These are phyloP conservation scores for Volvariella surrecta DNA, from an alignment of 1,284 basidiomycete species.

Conservation along the genomic window DNA sequence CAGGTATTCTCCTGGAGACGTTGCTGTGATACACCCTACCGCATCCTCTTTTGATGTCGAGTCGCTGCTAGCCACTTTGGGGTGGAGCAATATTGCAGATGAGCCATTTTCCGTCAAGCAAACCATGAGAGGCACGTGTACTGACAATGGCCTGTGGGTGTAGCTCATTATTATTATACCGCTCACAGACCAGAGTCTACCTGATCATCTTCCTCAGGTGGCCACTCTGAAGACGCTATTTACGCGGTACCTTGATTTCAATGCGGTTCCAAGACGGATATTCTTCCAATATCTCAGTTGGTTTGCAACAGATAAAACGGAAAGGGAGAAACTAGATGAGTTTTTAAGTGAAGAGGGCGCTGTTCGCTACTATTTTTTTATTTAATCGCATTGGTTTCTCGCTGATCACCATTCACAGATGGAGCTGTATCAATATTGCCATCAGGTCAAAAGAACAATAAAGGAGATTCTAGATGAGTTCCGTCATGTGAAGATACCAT, in stretches of 20 bases:
- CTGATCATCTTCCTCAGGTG: constrained; percentile 46
- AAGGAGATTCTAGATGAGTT: constrained; percentile 87
- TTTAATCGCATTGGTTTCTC: not conserved
- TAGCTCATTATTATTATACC: not conserved
- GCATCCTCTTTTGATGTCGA: constrained; percentile 62
- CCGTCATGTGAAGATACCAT: constrained; percentile 61
- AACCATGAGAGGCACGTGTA: constrained; percentile 32
- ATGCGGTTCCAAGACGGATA: constrained; percentile 71
- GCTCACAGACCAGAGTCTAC: constrained; percentile 65
- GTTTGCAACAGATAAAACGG: constrained; percentile 70
- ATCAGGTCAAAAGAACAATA: constrained; percentile 74
- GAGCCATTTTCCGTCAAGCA: constrained; percentile 38
- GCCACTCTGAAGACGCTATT: constrained; percentile 72
- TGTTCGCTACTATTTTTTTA: constrained; percentile 30
- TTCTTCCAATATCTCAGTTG: constrained; percentile 78
- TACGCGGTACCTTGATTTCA: constrained; percentile 76
- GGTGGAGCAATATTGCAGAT: constrained; percentile 68
- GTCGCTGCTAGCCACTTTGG: constrained; percentile 53
- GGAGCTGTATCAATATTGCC: constrained; percentile 87
- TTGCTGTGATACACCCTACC: constrained; percentile 75
- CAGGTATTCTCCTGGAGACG: constrained; percentile 81
- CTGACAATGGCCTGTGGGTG: not conserved
- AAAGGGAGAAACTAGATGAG: constrained; percentile 80
- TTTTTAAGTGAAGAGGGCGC: constrained; percentile 70
- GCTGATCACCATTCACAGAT: constrained; percentile 60